Evolutionary conservation across 78 protist genomes (phyloP).

Genomic region (Planoprotostelium fungivorum): DNA sequence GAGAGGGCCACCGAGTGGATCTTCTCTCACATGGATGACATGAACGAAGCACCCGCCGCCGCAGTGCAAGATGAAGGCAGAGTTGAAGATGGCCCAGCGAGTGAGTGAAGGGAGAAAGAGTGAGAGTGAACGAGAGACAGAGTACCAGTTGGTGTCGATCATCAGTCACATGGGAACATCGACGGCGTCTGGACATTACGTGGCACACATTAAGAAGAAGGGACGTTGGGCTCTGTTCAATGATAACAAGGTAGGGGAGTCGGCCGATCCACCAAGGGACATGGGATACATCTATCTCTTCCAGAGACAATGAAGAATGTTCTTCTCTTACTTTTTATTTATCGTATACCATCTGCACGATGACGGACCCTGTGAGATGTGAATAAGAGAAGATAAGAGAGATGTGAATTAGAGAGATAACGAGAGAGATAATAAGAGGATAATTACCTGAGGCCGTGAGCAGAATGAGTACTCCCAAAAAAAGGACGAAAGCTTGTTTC

Average conservation of each 20-base stretch:
- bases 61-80: neutral
- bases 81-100: constrained; percentile 41
- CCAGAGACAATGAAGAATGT: constrained; percentile 26
- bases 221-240: constrained; percentile 83
- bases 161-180: constrained; percentile 84
- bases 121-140: neutral
- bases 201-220: constrained; percentile 81
- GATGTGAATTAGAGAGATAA: no score
- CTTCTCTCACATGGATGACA: constrained; percentile 69
- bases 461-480: no score
- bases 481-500: no score
- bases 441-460: no score
- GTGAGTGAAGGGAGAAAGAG: neutral
- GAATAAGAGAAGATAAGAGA: no score
- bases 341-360: no score
- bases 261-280: constrained; percentile 81
- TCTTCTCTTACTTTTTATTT: no score
- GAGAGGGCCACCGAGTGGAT: constrained; percentile 92
- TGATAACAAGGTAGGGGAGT: constrained; percentile 85
- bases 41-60: constrained; percentile 12
- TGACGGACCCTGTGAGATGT: no score
- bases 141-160: constrained; percentile 74
- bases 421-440: no score
- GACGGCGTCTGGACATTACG: constrained; percentile 89
- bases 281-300: constrained; percentile 88